phyloP scores from a whole-genome alignment of 345 rosid species.

The Arabis alpina region DNA sequence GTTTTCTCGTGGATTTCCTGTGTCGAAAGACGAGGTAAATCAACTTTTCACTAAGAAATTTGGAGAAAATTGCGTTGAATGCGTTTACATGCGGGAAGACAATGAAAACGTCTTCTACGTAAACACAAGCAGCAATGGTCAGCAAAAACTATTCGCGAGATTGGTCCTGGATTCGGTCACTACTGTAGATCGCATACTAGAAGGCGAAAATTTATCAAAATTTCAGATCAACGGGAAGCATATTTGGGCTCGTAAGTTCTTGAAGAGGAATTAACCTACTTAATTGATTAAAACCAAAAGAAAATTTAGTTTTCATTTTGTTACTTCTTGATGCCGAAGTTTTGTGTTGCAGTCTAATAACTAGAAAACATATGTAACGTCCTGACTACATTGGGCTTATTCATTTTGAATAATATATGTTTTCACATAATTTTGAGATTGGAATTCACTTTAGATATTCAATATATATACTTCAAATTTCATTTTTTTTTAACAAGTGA shows the following conservation, averaged over 20 bases:
- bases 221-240: conserved; percentile 41
- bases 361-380: conserved; percentile 23
- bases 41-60: conserved; percentile 29
- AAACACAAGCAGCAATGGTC: not conserved
- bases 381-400: not conserved
- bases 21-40: conserved; percentile 44
- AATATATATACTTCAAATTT: conserved; percentile 1
- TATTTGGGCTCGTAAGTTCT: conserved; percentile 48
- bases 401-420: conserved; percentile 12
- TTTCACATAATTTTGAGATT: not conserved
- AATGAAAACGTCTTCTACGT: not conserved
- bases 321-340: not conserved
- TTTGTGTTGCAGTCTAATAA: conserved; percentile 11
- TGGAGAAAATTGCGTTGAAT: conserved; percentile 39
- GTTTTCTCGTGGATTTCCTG: conserved; percentile 55
- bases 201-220: conserved; percentile 13
- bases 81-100: conserved; percentile 31
- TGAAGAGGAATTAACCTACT: not conserved
- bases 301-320: not conserved
- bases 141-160: conserved; percentile 33
- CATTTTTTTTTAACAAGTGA: not conserved
- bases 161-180: conserved; percentile 34
- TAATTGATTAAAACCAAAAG: not conserved
- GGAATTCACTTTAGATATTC: not conserved
- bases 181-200: conserved; percentile 31